Conservation (phyloP, 164 flowering plant genomes). For the Santalum album region DNA sequence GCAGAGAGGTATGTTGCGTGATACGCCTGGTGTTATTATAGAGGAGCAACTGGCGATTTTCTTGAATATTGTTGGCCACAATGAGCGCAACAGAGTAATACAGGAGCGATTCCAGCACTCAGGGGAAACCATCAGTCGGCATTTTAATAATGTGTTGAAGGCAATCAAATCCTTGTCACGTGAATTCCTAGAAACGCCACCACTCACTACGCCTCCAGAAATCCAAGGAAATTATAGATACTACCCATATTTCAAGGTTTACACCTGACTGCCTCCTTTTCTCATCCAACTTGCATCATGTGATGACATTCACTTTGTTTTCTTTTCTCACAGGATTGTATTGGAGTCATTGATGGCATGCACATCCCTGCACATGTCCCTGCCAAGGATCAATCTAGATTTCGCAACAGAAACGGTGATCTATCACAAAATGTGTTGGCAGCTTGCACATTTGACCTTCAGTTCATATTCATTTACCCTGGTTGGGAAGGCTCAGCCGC, state of each 20-base stretch:
- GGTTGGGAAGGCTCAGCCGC: constrained; percentile 89
- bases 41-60: constrained; percentile 74
- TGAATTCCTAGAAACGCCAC: constrained; percentile 48
- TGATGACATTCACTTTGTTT: not conserved
- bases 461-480: constrained; percentile 67
- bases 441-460: constrained; percentile 79
- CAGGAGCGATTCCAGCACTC: constrained; percentile 77
- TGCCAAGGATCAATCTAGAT: constrained; percentile 64
- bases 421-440: constrained; percentile 69
- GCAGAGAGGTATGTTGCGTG: constrained; percentile 50
- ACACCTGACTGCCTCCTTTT: not conserved
- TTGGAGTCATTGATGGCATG: constrained; percentile 71
- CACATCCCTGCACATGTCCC: constrained; percentile 72
- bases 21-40: constrained; percentile 61
- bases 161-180: constrained; percentile 69
- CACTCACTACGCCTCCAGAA: constrained; percentile 35
- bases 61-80: constrained; percentile 62
- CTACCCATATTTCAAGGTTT: constrained; percentile 65
- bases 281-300: not conserved
- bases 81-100: constrained; percentile 67
- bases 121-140: constrained; percentile 74
- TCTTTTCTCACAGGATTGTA: constrained; percentile 46
- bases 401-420: constrained; percentile 56
- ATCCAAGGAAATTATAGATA: constrained; percentile 38
- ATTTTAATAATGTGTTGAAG: constrained; percentile 66